Evolutionary conservation across 2,329 filamentous ascomycete genomes (phyloP).

Genomic region (Gaeumannomyces sp.): DNA sequence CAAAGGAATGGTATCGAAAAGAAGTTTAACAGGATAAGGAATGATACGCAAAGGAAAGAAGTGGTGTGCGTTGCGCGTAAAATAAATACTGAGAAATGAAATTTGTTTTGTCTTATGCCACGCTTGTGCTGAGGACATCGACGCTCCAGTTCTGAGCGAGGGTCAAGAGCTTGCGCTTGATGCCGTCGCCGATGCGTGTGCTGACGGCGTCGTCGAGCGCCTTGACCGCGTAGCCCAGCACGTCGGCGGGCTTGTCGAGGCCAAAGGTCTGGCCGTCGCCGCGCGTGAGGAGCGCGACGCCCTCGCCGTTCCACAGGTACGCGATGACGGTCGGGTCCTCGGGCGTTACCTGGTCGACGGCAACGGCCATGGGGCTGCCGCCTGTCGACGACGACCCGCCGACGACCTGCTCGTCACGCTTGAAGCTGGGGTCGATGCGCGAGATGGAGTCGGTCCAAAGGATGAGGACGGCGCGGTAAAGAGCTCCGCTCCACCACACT

Average conservation of each 20-base stretch:
- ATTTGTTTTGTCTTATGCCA: slow-evolving; percentile 2
- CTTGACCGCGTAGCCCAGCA: slow-evolving; percentile 35
- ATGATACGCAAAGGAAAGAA: neutral
- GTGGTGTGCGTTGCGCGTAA: neutral
- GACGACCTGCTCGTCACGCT: slow-evolving; percentile 18
- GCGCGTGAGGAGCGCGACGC: slow-evolving; percentile 29
- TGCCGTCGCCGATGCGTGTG: slow-evolving; percentile 37
- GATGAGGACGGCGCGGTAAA: slow-evolving; percentile 61
- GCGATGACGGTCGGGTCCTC: slow-evolving; percentile 31
- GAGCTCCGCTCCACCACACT: slow-evolving; percentile 64
- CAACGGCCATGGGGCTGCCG: slow-evolving; percentile 15
- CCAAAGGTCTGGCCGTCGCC: slow-evolving; percentile 26
- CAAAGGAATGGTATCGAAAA: neutral
- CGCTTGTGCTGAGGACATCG: slow-evolving; percentile 17
- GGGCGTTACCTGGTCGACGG: slow-evolving; percentile 34
- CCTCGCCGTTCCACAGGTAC: slow-evolving; percentile 33
- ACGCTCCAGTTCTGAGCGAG: slow-evolving; percentile 34
- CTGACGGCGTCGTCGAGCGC: slow-evolving; percentile 34
- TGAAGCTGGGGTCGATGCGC: slow-evolving; percentile 38
- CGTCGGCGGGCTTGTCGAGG: slow-evolving; percentile 31
- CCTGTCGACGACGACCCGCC: neutral
- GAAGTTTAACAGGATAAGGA: neutral
- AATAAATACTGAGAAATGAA: neutral
- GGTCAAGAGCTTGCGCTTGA: slow-evolving; percentile 35
- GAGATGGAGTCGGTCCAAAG: slow-evolving; percentile 56